Conservation (phyloP, 495 filamentous ascomycete genomes). For the Parmelia sp. region DNA sequence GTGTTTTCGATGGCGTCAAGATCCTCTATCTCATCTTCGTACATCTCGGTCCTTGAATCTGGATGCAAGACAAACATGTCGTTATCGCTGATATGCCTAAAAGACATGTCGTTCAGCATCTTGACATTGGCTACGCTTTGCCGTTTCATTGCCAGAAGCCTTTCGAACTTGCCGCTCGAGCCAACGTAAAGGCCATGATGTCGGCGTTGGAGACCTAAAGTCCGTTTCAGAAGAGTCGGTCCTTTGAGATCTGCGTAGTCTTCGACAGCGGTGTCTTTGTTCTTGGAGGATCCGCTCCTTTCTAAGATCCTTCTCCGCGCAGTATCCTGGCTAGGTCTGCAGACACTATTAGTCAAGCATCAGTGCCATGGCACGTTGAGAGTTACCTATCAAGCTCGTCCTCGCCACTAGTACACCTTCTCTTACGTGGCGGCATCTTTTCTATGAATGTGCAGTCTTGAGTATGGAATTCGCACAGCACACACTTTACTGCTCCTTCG, state of each 20-base stretch:
- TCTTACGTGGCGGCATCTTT: slow-evolving; percentile 57
- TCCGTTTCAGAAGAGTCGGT: slow-evolving; percentile 53
- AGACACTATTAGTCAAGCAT: not conserved
- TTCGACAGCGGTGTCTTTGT: slow-evolving; percentile 20
- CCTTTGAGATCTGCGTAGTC: slow-evolving; percentile 34
- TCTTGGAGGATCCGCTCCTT: not conserved
- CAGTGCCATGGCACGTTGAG: not conserved
- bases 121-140: not conserved
- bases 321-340: slow-evolving; percentile 6
- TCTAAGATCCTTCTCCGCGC: slow-evolving; percentile 5
- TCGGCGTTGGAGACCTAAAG: slow-evolving; percentile 57
- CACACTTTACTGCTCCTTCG: slow-evolving; percentile 56
- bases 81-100: slow-evolving; percentile 16
- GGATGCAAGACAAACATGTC: slow-evolving; percentile 21
- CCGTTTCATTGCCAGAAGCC: not conserved
- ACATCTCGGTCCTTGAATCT: slow-evolving; percentile 19
- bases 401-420: slow-evolving; percentile 35
- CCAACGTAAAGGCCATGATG: slow-evolving; percentile 61
- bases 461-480: slow-evolving; percentile 55
- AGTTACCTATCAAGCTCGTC: slow-evolving; percentile 11
- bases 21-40: slow-evolving; percentile 44
- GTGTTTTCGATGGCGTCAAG: slow-evolving; percentile 62
- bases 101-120: slow-evolving; percentile 8
- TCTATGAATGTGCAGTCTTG: slow-evolving; percentile 58
- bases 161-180: slow-evolving; percentile 34